These are phyloP conservation scores for Clavariopsis aquatica DNA, from an alignment of 495 filamentous ascomycete species.

Conservation along the genomic window DNA sequence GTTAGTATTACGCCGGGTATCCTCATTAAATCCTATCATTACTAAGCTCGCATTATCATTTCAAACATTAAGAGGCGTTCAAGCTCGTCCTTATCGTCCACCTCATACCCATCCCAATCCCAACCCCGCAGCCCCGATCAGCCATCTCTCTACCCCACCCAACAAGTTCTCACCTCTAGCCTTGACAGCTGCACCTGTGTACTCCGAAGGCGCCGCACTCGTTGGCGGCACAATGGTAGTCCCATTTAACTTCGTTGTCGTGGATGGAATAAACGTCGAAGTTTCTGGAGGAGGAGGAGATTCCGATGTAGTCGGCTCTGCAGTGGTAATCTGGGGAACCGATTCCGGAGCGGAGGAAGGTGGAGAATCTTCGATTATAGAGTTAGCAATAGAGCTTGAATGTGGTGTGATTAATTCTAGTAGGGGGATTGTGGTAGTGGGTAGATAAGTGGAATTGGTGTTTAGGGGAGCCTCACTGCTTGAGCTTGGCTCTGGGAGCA, in stretches of 20 bases:
- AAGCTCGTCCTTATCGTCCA: no score
- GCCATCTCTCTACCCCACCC: slow-evolving; percentile 24
- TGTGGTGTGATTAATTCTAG: slow-evolving; percentile 1
- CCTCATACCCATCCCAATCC: slow-evolving; percentile 35
- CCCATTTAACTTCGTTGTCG: slow-evolving; percentile 2
- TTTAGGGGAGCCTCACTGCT: no score
- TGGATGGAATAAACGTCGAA: slow-evolving; percentile 1
- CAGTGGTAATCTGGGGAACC: not conserved
- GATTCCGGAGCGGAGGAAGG: slow-evolving; percentile 4
- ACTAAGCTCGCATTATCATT: no score
- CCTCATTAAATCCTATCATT: no score
- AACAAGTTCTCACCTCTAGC: not conserved
- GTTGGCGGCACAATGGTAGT: slow-evolving; percentile 4
- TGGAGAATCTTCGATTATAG: slow-evolving; percentile 10
- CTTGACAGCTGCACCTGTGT: slow-evolving; percentile 10
- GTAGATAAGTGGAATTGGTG: not conserved
- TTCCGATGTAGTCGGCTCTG: not conserved
- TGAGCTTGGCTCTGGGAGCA: not conserved
- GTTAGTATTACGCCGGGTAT: no score
- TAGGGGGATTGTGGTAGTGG: slow-evolving; percentile 3
- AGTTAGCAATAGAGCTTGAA: slow-evolving; percentile 23
- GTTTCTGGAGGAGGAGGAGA: slow-evolving; percentile 7
- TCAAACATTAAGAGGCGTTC: no score
- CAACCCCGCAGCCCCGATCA: slow-evolving; percentile 34
- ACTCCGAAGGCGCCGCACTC: not conserved